These are phyloP conservation scores for Eremothecium gossypii DNA, from an alignment of 1,139 yeast species.

Conservation along the genomic window DNA sequence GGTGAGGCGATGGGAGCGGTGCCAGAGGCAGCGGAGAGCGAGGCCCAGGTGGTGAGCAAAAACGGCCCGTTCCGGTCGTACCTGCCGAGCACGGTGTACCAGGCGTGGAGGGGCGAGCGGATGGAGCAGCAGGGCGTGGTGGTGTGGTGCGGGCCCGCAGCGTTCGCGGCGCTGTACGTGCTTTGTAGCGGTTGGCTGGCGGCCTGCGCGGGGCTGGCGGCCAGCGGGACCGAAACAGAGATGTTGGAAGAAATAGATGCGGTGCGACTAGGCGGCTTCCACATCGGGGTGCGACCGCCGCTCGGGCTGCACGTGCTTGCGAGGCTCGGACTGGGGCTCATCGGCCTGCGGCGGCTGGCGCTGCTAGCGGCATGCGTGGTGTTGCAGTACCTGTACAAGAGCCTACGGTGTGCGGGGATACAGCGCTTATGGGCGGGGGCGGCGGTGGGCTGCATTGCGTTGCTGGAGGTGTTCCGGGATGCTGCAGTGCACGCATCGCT, in stretches of 20 bases:
- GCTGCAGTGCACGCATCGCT: slow-evolving; percentile 43
- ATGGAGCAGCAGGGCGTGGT: background rate
- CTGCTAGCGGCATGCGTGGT: slow-evolving; percentile 43
- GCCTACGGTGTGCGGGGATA: slow-evolving; percentile 41
- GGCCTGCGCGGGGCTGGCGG: background rate
- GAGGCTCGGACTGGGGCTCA: slow-evolving; percentile 1
- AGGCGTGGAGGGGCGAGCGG: background rate
- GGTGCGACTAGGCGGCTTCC: slow-evolving; percentile 13
- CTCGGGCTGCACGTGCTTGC: slow-evolving; percentile 17
- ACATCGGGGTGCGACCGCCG: slow-evolving; percentile 15
- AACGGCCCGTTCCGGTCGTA: background rate
- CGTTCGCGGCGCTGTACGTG: background rate
- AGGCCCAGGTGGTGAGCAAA: background rate
- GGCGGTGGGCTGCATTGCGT: slow-evolving; percentile 38
- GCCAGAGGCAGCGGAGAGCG: too few relatives aligned
- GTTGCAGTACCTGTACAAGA: slow-evolving; percentile 39
- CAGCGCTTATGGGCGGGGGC: slow-evolving; percentile 36
- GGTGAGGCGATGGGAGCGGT: too few relatives aligned
- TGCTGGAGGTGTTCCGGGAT: slow-evolving; percentile 48
- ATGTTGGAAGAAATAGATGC: slow-evolving; percentile 9
- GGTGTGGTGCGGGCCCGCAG: background rate
- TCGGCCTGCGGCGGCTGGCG: slow-evolving; percentile 41
- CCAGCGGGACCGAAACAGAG: slow-evolving; percentile 7
- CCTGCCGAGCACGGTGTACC: background rate
- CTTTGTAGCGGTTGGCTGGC: background rate